phyloP scores from a whole-genome alignment of 2,329 filamentous ascomycete species.

The Dendryphion nanum region DNA sequence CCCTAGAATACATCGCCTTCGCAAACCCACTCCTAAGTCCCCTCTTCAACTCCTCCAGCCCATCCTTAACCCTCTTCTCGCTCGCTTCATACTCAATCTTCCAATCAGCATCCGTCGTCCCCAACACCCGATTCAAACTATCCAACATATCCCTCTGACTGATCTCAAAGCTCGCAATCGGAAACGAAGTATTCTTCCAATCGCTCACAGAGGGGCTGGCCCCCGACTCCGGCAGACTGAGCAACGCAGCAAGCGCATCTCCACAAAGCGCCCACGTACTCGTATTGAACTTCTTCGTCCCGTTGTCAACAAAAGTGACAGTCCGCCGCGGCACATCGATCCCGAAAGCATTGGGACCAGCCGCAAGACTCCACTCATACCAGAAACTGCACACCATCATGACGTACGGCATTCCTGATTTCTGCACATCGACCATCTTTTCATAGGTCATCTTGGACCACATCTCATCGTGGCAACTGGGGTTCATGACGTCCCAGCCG shows the following conservation, averaged over 20 bases:
- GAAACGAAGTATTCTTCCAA: conserved; percentile 52
- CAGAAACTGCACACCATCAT: conserved; percentile 28
- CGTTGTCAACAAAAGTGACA: conserved; percentile 49
- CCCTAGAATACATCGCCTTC: conserved; percentile 48
- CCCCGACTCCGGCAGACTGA: conserved; percentile 33
- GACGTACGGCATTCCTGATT: conserved; percentile 24
- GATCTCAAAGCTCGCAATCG: conserved; percentile 56
- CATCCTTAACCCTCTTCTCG: conserved; percentile 51
- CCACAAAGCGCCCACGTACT: conserved; percentile 59
- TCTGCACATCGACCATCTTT: not conserved
- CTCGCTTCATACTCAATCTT: conserved; percentile 49
- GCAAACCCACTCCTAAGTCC: conserved; percentile 44
- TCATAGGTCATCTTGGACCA: conserved; percentile 4
- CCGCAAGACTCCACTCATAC: conserved; percentile 40
- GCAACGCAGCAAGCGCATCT: conserved; percentile 49
- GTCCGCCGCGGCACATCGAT: conserved; percentile 36
- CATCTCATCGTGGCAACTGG: conserved; percentile 1
- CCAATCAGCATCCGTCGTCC: conserved; percentile 60
- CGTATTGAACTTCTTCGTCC: conserved; percentile 54
- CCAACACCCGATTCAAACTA: conserved; percentile 56
- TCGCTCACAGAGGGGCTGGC: too few species aligned
- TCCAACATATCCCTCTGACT: conserved; percentile 65
- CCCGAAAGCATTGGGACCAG: conserved; percentile 28
- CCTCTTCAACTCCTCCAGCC: conserved; percentile 46
- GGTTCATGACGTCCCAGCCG: conserved; percentile 23